phyloP scores from a whole-genome alignment of 352 stramenopile species.

The Globisporangium abappressorium region DNA sequence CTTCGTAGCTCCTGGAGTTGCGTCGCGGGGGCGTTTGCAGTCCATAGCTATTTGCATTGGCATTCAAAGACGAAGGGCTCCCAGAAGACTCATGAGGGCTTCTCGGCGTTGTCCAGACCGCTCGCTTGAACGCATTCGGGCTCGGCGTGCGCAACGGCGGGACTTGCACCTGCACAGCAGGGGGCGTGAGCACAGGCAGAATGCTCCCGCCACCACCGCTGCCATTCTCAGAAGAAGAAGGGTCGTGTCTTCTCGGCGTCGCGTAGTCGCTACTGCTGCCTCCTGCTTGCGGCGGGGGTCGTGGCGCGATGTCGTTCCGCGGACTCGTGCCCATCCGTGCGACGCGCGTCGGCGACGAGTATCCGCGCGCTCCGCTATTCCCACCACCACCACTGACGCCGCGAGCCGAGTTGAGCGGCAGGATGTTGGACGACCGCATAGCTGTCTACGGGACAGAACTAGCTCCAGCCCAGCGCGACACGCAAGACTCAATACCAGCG shows the following conservation, averaged over 20 bases:
- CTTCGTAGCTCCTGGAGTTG: conserved; percentile 2
- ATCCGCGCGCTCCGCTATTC: not conserved
- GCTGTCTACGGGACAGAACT: not conserved
- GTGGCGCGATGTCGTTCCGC: conserved; percentile 23
- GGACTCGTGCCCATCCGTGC: conserved; percentile 23
- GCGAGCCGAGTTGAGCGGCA: conserved; percentile 9
- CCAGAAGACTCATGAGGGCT: not conserved
- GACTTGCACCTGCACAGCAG: conserved; percentile 5
- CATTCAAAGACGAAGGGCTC: not conserved
- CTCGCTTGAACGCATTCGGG: conserved; percentile 34
- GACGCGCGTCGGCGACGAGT: conserved; percentile 10
- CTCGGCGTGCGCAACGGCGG: conserved; percentile 14
- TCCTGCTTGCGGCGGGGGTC: conserved; percentile 4
- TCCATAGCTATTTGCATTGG: not conserved
- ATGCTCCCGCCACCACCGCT: conserved; percentile 25
- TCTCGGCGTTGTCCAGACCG: conserved; percentile 48
- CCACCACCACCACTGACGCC: not conserved
- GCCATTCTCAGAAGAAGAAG: not conserved
- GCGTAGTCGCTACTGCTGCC: conserved; percentile 5
- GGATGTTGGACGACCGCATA: conserved; percentile 13
- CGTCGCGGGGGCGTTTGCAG: not conserved
- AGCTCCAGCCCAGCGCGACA: too few species aligned
- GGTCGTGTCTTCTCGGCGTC: conserved; percentile 16
- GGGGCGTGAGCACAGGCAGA: conserved; percentile 32
- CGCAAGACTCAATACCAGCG: too few species aligned